A percentile compares a stretch with the other conserved stretches of the same genome.
Conservation (phyloP, 345 rosid genomes). For the Firmiana major region DNA sequence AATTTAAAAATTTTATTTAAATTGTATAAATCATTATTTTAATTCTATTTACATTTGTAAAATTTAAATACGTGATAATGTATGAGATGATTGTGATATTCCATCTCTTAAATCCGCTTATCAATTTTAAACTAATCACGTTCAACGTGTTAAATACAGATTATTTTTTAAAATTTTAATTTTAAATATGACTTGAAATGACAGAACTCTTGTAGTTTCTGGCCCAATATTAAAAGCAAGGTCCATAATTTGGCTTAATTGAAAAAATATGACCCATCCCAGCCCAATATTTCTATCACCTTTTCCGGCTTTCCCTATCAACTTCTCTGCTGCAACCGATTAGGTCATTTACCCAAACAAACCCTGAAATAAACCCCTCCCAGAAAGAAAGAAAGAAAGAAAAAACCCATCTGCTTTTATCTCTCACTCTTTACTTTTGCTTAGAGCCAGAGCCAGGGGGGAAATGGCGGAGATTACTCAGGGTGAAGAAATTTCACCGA, state of each 20-base stretch:
- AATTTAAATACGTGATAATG: too few species aligned
- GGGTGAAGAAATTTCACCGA: constrained; percentile 53
- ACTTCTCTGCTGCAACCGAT: not conserved
- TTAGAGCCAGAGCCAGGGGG: not conserved
- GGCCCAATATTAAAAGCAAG: not conserved
- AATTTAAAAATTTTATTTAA: too few species aligned
- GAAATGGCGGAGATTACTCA: constrained; percentile 50
- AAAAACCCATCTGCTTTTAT: not conserved
- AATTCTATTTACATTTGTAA: too few species aligned
- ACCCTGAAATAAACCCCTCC: not conserved
- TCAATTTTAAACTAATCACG: too few species aligned
- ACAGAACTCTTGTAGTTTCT: not conserved
- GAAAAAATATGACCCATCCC: not conserved
- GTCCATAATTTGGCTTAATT: not conserved
- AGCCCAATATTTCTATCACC: not conserved
- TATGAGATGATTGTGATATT: too few species aligned
- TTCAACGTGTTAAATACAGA: too few species aligned
- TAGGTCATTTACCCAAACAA: constrained; percentile 10
- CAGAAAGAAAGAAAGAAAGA: too few species aligned
- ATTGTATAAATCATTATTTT: too few species aligned
- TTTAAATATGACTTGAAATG: too few species aligned
- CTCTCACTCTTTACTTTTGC: not conserved
- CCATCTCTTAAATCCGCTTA: too few species aligned
- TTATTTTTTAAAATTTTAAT: too few species aligned
- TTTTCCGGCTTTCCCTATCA: not conserved